A percentile compares a stretch with the other conserved stretches of the same genome.
Evolutionary conservation across 192 early-diverging fungal genomes (phyloP).

Genomic region (Jimgerdemannia lactiflua): DNA sequence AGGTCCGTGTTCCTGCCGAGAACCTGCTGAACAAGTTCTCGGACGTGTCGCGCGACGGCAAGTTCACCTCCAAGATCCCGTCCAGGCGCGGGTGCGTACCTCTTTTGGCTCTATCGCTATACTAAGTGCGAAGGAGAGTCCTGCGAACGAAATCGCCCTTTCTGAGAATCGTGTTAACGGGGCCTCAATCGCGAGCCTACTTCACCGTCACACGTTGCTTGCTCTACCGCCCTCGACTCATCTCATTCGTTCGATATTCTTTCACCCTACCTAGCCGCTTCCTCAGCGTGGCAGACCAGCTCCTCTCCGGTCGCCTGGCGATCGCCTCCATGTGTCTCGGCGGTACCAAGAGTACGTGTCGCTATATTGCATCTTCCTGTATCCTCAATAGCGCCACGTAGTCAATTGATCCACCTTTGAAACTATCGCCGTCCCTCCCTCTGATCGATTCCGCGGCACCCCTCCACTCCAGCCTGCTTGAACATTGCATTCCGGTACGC

Average conservation of each 20-base stretch:
- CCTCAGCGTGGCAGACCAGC: slow-evolving; percentile 75
- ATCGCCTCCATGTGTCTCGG: slow-evolving; percentile 67
- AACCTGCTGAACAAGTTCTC: slow-evolving; percentile 71
- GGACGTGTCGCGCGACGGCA: slow-evolving; percentile 52
- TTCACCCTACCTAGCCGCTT: slow-evolving; percentile 47
- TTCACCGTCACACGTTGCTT: too few species aligned
- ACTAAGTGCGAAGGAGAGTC: too few species aligned
- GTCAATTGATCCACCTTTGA: neutral
- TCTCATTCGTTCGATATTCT: neutral
- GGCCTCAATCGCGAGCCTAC: too few species aligned
- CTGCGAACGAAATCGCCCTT: too few species aligned
- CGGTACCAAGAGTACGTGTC: slow-evolving; percentile 56
- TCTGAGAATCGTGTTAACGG: too few species aligned
- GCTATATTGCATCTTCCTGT: neutral
- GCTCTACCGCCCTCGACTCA: too few species aligned
- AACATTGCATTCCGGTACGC: slow-evolving; percentile 74
- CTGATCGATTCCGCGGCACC: neutral
- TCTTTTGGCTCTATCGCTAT: neutral
- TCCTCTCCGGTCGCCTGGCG: slow-evolving; percentile 67
- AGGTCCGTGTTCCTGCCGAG: slow-evolving; percentile 55
- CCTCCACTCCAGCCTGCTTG: slow-evolving; percentile 25
- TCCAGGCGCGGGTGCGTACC: slow-evolving; percentile 46
- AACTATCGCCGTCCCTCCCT: neutral
- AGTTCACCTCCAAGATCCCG: slow-evolving; percentile 49
- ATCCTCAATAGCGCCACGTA: neutral